Base-by-base conservation (phyloP, 441 rosid genomes). In the Populus hybrid region DNA sequence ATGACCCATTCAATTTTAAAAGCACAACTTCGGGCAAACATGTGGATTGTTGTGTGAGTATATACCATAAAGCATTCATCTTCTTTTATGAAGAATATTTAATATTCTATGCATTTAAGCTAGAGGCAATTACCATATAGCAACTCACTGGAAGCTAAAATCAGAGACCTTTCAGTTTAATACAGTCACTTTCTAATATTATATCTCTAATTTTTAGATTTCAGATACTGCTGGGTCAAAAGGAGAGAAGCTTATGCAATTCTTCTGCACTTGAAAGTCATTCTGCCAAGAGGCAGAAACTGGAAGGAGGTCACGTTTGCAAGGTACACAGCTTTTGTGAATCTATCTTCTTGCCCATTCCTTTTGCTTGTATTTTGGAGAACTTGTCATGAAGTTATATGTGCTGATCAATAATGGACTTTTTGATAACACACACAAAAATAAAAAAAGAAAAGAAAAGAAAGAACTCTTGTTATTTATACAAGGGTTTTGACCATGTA, bases 261-360 rank as follows among this genome's bases (percentile, higher is more conserved):
- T 80, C 94, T 87, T 87, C 90, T 82, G 85, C 79, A 34, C 86
- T 85, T 36, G 97, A 93, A 85, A 89, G 81, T 89, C 99, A 95
- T 79, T 94, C 99, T 67, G 85, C 97, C 79, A 95, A 95, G 87
- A 88, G 97, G 86, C 99, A 91, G 89, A 95, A 95, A 84, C 88
- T 95, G 77, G 99, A 95, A 74, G 97, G 98, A 70, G 98, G 98
- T 77, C 87, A 87, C 77, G 88, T 87, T 42, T 85, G 83, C 40
- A 95, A 91, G 96, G 98, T 92, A 81, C 2, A 59, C 61, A 42
- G 75, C 38, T 74, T 81, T 18, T 59, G 61, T 23, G 23, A 36
- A 24, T 66, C 35, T 38, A 18, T 73, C 40, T 20, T n/a, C 32
- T 66, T 40, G 8, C 67, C 35, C 24, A 18, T 46, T 72, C 28